Base-by-base conservation (phyloP, 306 rosid species). In the Cicer arietinum region DNA sequence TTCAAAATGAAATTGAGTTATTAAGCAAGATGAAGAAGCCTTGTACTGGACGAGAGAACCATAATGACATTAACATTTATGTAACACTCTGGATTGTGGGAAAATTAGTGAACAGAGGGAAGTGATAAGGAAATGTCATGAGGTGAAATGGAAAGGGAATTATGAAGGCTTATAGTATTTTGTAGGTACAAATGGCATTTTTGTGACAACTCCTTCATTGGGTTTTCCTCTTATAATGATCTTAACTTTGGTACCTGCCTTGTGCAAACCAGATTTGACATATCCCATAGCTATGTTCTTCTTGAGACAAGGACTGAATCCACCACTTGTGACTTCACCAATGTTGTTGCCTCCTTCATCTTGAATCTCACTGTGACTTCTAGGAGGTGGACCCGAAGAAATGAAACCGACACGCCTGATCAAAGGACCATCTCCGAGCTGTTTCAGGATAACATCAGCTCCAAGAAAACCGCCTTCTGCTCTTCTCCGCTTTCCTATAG, bases 401-500 rank as follows among this genome's bases (percentile, higher is more conserved):
- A 92, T 57, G 83, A 95, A 90, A 48, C 98, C 99, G 1, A 65
- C 99, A 67, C 99, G 97, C 85, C 99, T 87, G 69, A 90, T 84
- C 1, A 82, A 39, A 14, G 99, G 99, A 54, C 99, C 99, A 0
- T 84, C 90, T 66, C 39, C 84, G 7, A 94, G 88, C 79, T 94
- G 96, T 74, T 94, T 94, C 69, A 94, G 92, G 51, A 94, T 94
- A 25, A 91, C 88, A 44, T 88, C 87, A 53, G 97, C 95, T 18
- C 99, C 99, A 0, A 94, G 93, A 82, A 94, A 94, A 54, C 99
- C 99, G 47, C 99, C 99, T 83, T 92, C 97, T 16, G 98, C 97
- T 82, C 97, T 87, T 71, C 99, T 90, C 42, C 99, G 87, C 84
- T 94, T 94, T 53, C 96, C 97, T 74, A 94, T 88, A 41, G 99